Conservation (phyloP, 2,329 filamentous ascomycete species). For the Stemphylium beticola region DNA sequence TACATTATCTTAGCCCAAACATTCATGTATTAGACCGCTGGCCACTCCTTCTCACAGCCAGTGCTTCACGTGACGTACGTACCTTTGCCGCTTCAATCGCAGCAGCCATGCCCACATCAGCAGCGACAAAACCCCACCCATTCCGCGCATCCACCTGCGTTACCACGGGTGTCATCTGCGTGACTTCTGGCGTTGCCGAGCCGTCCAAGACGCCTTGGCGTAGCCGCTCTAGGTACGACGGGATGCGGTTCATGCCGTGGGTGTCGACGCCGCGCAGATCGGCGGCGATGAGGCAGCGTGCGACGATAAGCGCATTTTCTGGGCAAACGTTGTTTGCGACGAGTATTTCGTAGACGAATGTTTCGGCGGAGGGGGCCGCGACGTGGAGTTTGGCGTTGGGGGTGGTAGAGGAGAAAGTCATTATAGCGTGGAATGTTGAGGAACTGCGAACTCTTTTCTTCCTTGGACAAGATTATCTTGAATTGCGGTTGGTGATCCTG, state of each 20-base stretch:
- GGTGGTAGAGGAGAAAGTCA: background rate
- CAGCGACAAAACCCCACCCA: conserved; percentile 76
- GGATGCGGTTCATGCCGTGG: conserved; percentile 78
- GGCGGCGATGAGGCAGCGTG: conserved; percentile 71
- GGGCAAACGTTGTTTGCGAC: conserved; percentile 65
- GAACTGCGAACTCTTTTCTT: too few species aligned
- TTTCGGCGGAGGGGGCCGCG: conserved; percentile 16
- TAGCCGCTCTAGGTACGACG: conserved; percentile 76
- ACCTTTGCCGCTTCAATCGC: conserved; percentile 69
- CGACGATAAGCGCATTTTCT: conserved; percentile 66
- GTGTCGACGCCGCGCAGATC: conserved; percentile 83
- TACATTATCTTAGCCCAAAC: background rate
- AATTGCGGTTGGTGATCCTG: too few species aligned
- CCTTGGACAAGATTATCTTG: too few species aligned
- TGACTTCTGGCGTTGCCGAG: conserved; percentile 63
- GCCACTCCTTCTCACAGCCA: too few species aligned
- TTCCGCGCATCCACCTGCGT: conserved; percentile 72
- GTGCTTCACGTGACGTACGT: too few species aligned
- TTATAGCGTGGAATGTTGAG: background rate
- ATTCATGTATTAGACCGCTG: too few species aligned
- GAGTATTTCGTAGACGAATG: conserved; percentile 63
- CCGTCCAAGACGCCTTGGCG: conserved; percentile 72
- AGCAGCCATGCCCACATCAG: conserved; percentile 67
- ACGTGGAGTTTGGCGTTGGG: conserved; percentile 15
- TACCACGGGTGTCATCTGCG: conserved; percentile 72